phyloP scores from a whole-genome alignment of 306 rosid species.

The Rubus idaeus region DNA sequence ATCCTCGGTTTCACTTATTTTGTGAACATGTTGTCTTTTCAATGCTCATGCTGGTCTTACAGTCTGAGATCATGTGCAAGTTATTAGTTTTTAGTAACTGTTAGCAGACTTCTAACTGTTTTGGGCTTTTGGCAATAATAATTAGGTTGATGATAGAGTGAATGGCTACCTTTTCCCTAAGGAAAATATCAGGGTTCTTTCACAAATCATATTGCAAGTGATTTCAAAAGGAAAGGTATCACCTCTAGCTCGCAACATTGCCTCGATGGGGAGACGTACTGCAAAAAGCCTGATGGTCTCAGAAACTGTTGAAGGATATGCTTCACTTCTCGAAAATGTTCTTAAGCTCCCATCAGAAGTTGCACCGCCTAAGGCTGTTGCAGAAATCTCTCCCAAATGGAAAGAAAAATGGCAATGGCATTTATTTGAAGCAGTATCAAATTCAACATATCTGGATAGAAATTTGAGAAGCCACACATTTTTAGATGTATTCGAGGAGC shows the following conservation, averaged over 20 bases:
- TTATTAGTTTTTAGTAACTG: too few relatives aligned
- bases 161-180: conserved; percentile 83
- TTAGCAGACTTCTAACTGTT: conserved; percentile 39
- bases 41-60: neutral
- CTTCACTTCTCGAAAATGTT: conserved; percentile 62
- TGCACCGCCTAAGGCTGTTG: conserved; percentile 54
- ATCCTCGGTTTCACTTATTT: neutral
- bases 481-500: conserved; percentile 69
- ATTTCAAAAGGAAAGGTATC: conserved; percentile 67
- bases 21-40: neutral
- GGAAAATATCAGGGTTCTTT: conserved; percentile 54
- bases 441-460: conserved; percentile 46
- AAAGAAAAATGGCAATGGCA: conserved; percentile 90
- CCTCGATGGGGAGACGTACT: conserved; percentile 64
- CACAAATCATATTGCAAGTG: conserved; percentile 61
- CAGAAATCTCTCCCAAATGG: conserved; percentile 53
- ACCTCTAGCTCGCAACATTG: conserved; percentile 67
- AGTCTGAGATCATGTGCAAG: neutral
- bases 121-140: conserved; percentile 33
- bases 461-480: conserved; percentile 44
- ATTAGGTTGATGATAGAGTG: conserved; percentile 87
- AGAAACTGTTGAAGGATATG: conserved; percentile 76
- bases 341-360: conserved; percentile 84
- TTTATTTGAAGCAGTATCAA: conserved; percentile 62
- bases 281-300: conserved; percentile 69